These are phyloP conservation scores for Ceratocystis destructans DNA, from an alignment of 2,329 filamentous ascomycete species.

Conservation along the genomic window DNA sequence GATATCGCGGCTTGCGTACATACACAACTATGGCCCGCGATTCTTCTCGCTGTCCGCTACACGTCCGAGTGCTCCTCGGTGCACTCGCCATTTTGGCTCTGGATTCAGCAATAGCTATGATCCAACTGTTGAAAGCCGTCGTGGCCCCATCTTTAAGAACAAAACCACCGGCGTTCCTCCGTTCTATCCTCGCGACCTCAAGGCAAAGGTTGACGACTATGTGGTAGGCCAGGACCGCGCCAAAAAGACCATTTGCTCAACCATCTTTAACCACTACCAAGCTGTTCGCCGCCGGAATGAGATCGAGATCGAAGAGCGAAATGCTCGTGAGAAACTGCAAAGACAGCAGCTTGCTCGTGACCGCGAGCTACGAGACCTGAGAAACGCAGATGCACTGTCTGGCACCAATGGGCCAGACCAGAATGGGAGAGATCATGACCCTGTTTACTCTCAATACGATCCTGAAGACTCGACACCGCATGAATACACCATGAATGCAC, in stretches of 20 bases:
- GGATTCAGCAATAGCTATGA: conserved; percentile 49
- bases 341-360: conserved; percentile 60
- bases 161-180: conserved; percentile 45
- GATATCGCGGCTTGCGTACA: conserved; percentile 7
- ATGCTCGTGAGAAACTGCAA: conserved; percentile 47
- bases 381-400: conserved; percentile 11
- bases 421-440: conserved; percentile 10
- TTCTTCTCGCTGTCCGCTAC: conserved; percentile 22
- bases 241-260: conserved; percentile 83
- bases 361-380: conserved; percentile 33
- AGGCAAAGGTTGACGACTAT: conserved; percentile 86
- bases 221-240: conserved; percentile 92
- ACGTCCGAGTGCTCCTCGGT: conserved; percentile 25
- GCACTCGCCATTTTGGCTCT: conserved; percentile 39
- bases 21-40: conserved; percentile 20
- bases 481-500: conserved; percentile 12
- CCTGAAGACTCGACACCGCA: conserved; percentile 23
- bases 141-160: conserved; percentile 44
- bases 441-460: conserved; percentile 10
- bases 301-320: conserved; percentile 54
- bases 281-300: conserved; percentile 65
- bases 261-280: conserved; percentile 95
- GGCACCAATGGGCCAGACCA: conserved; percentile 19
- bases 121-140: conserved; percentile 37
- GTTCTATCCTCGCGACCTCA: conserved; percentile 57